phyloP scores from a whole-genome alignment of 345 rosid species.

The Dipteronia dyeriana region DNA sequence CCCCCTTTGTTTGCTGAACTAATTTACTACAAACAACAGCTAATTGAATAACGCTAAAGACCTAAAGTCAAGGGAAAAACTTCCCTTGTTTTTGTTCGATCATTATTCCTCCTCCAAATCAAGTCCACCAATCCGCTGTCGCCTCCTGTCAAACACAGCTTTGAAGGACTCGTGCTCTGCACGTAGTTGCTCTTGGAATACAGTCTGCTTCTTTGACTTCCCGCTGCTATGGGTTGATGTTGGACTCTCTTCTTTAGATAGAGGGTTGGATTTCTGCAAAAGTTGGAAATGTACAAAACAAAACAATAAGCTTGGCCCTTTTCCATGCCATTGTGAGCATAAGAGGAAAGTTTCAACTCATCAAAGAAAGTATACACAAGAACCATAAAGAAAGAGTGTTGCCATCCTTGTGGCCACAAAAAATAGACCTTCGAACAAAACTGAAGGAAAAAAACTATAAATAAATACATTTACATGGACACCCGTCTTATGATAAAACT shows the following conservation, averaged over 20 bases:
- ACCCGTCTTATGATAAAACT: not conserved
- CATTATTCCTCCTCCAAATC: conserved; percentile 49
- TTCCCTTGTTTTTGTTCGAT: not conserved
- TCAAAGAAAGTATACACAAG: not conserved
- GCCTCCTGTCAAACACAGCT: conserved; percentile 79
- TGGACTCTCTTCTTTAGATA: conserved; percentile 44
- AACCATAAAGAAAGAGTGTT: not conserved
- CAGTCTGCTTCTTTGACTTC: conserved; percentile 51
- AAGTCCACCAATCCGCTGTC: conserved; percentile 52
- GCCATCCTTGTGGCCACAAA: too few relatives aligned
- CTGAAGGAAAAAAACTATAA: not conserved
- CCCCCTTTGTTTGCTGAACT: not conserved
- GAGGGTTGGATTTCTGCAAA: conserved; percentile 75
- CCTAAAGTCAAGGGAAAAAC: not conserved
- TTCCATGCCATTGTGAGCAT: not conserved
- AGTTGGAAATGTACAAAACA: not conserved
- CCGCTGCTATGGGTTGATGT: conserved; percentile 33
- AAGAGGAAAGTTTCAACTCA: not conserved
- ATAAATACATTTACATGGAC: not conserved
- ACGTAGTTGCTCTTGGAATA: conserved; percentile 72
- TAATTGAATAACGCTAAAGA: not conserved
- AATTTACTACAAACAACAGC: not conserved
- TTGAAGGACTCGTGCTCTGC: conserved; percentile 87
- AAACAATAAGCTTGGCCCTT: not conserved
- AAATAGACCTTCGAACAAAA: too few relatives aligned